A percentile compares a stretch with the other conserved stretches of the same genome.
phyloP scores from a whole-genome alignment of 148 eudicot genomes.

The Rhododendron simsii region DNA sequence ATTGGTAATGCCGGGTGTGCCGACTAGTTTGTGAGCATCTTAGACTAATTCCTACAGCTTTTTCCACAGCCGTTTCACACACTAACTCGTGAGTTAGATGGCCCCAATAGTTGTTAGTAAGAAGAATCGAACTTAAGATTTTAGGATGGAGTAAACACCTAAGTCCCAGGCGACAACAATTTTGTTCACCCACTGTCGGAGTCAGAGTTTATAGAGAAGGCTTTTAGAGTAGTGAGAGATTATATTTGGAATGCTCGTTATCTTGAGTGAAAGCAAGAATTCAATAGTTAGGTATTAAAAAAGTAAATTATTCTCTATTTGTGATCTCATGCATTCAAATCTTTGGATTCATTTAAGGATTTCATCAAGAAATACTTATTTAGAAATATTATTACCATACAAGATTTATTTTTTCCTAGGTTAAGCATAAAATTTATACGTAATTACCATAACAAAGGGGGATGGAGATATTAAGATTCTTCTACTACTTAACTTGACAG shows the following conservation, averaged over 20 bases:
- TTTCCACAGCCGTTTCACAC: too few relatives aligned
- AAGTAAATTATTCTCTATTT: not conserved
- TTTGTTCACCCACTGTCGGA: not conserved
- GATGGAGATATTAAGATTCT: too few relatives aligned
- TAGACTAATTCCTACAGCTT: too few relatives aligned
- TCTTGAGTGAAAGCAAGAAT: not conserved
- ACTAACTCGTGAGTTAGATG: too few relatives aligned
- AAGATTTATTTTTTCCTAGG: not conserved
- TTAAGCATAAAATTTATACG: not conserved
- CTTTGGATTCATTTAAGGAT: not conserved
- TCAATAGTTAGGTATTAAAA: not conserved
- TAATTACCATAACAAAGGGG: not conserved
- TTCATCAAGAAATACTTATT: not conserved
- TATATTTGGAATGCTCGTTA: not conserved
- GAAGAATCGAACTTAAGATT: too few relatives aligned
- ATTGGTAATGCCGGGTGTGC: too few relatives aligned
- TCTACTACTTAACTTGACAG: not conserved
- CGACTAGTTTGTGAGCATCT: too few relatives aligned
- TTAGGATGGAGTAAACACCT: too few relatives aligned
- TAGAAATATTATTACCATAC: too few relatives aligned
- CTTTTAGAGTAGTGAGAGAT: not conserved
- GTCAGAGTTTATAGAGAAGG: not conserved
- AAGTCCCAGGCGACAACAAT: too few relatives aligned
- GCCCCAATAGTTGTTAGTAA: too few relatives aligned
- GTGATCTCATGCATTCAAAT: not conserved